phyloP scores from a whole-genome alignment of 495 filamentous ascomycete genomes.

The Aspergillus bridgeri region DNA sequence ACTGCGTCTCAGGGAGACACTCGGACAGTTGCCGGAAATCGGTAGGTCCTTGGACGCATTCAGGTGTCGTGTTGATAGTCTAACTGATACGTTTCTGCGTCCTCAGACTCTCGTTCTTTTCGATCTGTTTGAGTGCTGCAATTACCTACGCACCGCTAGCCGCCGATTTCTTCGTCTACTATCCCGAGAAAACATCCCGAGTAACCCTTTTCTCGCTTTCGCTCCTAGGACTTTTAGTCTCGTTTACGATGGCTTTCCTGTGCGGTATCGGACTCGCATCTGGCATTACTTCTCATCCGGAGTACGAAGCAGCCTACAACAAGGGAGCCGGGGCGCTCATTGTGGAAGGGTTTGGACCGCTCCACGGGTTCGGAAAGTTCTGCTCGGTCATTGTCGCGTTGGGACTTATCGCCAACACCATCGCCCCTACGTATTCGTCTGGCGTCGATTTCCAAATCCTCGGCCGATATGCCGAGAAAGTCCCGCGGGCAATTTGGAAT shows the following conservation, averaged over 20 bases:
- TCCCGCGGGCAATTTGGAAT: slow-evolving; percentile 64
- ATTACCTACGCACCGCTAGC: slow-evolving; percentile 60
- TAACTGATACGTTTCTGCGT: not conserved
- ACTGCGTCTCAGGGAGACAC: slow-evolving; percentile 47
- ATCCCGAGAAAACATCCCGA: slow-evolving; percentile 50
- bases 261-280: slow-evolving; percentile 67
- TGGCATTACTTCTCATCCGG: slow-evolving; percentile 49
- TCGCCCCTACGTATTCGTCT: slow-evolving; percentile 65
- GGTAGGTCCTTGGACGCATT: slow-evolving; percentile 20
- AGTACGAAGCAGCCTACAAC: slow-evolving; percentile 55
- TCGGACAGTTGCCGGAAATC: slow-evolving; percentile 54
- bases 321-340: slow-evolving; percentile 53
- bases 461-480: slow-evolving; percentile 50
- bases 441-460: slow-evolving; percentile 69
- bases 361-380: slow-evolving; percentile 69
- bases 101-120: slow-evolving; percentile 61
- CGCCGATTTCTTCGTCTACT: slow-evolving; percentile 66
- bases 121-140: slow-evolving; percentile 59
- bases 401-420: slow-evolving; percentile 67
- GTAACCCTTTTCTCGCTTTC: slow-evolving; percentile 35
- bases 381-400: slow-evolving; percentile 68
- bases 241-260: slow-evolving; percentile 60
- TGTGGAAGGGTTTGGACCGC: slow-evolving; percentile 58
- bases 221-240: slow-evolving; percentile 46
- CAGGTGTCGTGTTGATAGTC: too few species aligned